Conservation (phyloP, 2,329 filamentous ascomycete species). For the Fusarium equiseti region DNA sequence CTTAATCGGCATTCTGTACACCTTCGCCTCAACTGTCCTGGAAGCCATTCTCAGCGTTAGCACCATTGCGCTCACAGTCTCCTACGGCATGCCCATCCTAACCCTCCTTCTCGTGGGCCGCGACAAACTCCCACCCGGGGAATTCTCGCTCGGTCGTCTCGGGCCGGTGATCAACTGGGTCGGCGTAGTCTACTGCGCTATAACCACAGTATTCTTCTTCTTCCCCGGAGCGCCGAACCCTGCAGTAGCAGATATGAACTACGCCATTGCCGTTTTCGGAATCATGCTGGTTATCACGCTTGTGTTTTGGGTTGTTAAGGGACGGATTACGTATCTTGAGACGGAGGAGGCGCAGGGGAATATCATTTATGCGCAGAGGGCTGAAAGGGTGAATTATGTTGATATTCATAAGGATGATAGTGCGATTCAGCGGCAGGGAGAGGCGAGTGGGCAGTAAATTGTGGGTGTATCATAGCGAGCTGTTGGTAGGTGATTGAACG, state of each 20-base stretch:
- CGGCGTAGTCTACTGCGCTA: slow-evolving; percentile 62
- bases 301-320: slow-evolving; percentile 64
- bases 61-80: slow-evolving; percentile 68
- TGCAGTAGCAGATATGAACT: slow-evolving; percentile 65
- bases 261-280: slow-evolving; percentile 67
- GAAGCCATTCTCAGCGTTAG: slow-evolving; percentile 67
- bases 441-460: not conserved
- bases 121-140: slow-evolving; percentile 61
- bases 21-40: slow-evolving; percentile 65
- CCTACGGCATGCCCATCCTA: slow-evolving; percentile 61
- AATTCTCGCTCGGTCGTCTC: slow-evolving; percentile 60
- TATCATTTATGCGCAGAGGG: slow-evolving; percentile 39
- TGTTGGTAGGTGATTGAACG: not conserved
- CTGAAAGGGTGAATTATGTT: slow-evolving; percentile 30
- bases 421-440: not conserved
- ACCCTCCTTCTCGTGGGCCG: slow-evolving; percentile 63
- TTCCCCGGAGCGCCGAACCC: slow-evolving; percentile 63
- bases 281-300: slow-evolving; percentile 65
- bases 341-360: slow-evolving; percentile 46
- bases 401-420: slow-evolving; percentile 24
- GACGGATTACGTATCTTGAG: slow-evolving; percentile 54
- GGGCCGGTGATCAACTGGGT: slow-evolving; percentile 61
- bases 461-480: not conserved
- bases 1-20: slow-evolving; percentile 66
- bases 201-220: slow-evolving; percentile 68